Percentiles rank a stretch among this genome's conserved stretches.
Evolutionary conservation across 768 basidiomycete genomes (phyloP).

Genomic region (Boletus fagicola): DNA sequence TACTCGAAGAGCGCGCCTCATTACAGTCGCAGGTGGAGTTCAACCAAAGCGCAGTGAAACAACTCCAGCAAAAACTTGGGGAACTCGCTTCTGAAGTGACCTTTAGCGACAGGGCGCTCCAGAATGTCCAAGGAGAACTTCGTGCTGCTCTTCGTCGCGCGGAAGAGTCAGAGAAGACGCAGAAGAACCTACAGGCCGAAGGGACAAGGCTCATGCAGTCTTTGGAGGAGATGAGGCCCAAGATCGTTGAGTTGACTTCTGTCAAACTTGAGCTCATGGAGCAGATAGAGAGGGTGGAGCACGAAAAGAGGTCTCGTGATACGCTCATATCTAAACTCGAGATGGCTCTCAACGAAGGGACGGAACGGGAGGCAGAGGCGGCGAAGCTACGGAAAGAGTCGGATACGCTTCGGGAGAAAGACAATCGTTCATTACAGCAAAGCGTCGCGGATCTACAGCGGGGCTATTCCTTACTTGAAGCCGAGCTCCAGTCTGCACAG

Average conservation of each 20-base stretch:
- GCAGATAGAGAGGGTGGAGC: constrained; percentile 55
- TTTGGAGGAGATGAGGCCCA: constrained; percentile 83
- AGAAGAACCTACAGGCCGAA: constrained; percentile 73
- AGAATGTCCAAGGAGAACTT: constrained; percentile 63
- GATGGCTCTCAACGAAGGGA: constrained; percentile 51
- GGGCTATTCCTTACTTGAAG: constrained; percentile 59
- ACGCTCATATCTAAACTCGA: constrained; percentile 61
- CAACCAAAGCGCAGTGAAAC: constrained; percentile 45
- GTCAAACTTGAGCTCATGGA: constrained; percentile 68
- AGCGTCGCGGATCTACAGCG: constrained; percentile 59
- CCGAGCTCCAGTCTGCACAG: constrained; percentile 55
- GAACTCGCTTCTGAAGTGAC: constrained; percentile 55
- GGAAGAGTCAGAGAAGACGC: constrained; percentile 69
- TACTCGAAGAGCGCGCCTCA: constrained; percentile 49
- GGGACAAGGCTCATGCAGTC: constrained; percentile 75
- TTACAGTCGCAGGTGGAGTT: constrained; percentile 49
- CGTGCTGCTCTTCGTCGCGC: constrained; percentile 62
- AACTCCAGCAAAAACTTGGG: constrained; percentile 58
- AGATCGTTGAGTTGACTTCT: constrained; percentile 78
- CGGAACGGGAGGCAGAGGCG: constrained; percentile 47
- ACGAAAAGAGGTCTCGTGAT: constrained; percentile 55
- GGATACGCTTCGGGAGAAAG: constrained; percentile 50
- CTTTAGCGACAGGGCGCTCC: constrained; percentile 52
- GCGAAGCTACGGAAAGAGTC: constrained; percentile 46
- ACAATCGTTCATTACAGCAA: constrained; percentile 46